These are phyloP conservation scores for Amanita polypyramis DNA, from an alignment of 768 basidiomycete species.

Conservation along the genomic window DNA sequence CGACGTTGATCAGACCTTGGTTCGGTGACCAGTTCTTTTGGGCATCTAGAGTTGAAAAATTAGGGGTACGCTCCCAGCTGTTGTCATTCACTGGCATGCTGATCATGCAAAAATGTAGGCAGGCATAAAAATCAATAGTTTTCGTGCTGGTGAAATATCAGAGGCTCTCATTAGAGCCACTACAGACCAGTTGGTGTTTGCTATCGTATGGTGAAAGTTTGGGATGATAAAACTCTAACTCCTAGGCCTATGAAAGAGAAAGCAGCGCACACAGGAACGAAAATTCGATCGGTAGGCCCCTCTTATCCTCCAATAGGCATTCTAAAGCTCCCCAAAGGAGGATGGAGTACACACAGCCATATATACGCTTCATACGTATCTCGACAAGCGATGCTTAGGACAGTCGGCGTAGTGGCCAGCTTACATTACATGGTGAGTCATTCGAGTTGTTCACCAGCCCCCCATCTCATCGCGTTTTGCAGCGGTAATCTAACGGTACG, in stretches of 20 bases:
- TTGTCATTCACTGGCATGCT: background rate
- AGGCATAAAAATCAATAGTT: slow-evolving; percentile 38
- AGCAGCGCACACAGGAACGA: slow-evolving; percentile 31
- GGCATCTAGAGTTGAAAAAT: slow-evolving; percentile 51
- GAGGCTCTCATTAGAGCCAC: slow-evolving; percentile 49
- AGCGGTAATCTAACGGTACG: background rate
- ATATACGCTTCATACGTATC: slow-evolving; percentile 42
- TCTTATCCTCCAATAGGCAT: background rate
- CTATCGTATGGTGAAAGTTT: background rate
- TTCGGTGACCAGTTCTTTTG: slow-evolving; percentile 64
- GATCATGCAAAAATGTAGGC: slow-evolving; percentile 20
- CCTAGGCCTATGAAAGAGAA: slow-evolving; percentile 49
- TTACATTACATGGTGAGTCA: background rate
- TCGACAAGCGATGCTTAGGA: slow-evolving; percentile 16
- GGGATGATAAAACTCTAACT: background rate
- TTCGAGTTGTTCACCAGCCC: background rate
- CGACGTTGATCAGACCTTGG: slow-evolving; percentile 63
- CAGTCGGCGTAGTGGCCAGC: background rate
- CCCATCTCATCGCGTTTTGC: background rate
- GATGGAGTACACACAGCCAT: slow-evolving; percentile 51
- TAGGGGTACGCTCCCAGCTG: slow-evolving; percentile 33
- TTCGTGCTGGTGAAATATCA: slow-evolving; percentile 36
- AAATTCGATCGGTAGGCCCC: slow-evolving; percentile 22
- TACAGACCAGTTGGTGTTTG: slow-evolving; percentile 30
- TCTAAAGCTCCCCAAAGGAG: slow-evolving; percentile 26